Conservation (phyloP, 1,284 basidiomycete genomes). For the Rhodotorula mucilaginosa region DNA sequence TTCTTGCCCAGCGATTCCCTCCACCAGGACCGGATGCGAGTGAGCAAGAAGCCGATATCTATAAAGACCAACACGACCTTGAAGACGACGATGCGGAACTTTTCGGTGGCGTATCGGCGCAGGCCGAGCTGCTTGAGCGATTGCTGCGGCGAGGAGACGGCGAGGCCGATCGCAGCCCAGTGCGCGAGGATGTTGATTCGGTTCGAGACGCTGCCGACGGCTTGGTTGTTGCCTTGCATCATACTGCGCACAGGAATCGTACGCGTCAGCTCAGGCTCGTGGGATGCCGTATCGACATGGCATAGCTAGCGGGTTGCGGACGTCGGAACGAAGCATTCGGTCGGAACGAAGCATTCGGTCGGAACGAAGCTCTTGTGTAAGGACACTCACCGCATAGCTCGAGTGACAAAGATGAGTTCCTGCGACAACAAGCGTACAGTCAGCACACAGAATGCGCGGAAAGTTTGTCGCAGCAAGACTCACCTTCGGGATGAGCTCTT, state of each 20-base stretch:
- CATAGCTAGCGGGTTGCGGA: no score
- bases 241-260: slow-evolving; percentile 4
- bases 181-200: slow-evolving; percentile 69
- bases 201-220: slow-evolving; percentile 76
- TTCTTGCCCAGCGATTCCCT: slow-evolving; percentile 30
- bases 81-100: slow-evolving; percentile 50
- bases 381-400: slow-evolving; percentile 67
- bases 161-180: slow-evolving; percentile 52
- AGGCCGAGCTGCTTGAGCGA: slow-evolving; percentile 50
- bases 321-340: no score
- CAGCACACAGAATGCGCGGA: neutral
- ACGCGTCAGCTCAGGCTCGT: neutral
- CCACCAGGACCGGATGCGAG: slow-evolving; percentile 48
- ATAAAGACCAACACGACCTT: slow-evolving; percentile 50
- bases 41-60: slow-evolving; percentile 52
- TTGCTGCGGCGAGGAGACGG: slow-evolving; percentile 55
- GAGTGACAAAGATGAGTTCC: slow-evolving; percentile 74
- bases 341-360: no score
- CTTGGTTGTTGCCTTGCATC: slow-evolving; percentile 60
- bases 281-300: no score
- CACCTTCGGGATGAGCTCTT: slow-evolving; percentile 53
- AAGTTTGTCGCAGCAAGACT: slow-evolving; percentile 20
- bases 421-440: no score
- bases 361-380: no score
- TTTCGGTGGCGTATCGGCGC: slow-evolving; percentile 48